A percentile compares a stretch with the other conserved stretches of the same genome.
Evolutionary conservation across 1,284 basidiomycete species (phyloP).

Genomic region (Pyrrhoderma lamaoense): DNA sequence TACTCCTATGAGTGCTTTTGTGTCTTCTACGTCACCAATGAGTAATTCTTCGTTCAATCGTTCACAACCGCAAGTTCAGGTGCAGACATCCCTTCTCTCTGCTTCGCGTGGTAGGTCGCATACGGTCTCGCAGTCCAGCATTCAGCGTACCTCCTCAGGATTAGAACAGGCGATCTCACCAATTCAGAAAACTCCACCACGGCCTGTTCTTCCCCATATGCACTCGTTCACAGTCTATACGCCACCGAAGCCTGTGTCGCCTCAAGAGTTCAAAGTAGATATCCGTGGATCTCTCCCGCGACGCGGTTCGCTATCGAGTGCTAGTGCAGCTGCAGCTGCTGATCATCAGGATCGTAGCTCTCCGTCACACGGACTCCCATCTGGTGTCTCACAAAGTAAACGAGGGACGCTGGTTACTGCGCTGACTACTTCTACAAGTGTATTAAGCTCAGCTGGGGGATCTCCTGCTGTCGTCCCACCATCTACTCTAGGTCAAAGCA

Average conservation of each 20-base stretch:
- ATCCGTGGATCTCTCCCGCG: conserved; percentile 8
- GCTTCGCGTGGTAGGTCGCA: neutral
- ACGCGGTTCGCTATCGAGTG: conserved; percentile 15
- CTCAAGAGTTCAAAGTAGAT: conserved; percentile 11
- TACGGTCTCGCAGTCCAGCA: no score
- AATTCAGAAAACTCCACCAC: conserved; percentile 6
- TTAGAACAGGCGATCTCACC: conserved; percentile 4
- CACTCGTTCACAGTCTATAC: conserved; percentile 10
- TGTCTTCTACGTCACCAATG: no score
- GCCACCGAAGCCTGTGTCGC: conserved; percentile 6
- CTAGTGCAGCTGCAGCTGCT: conserved; percentile 12
- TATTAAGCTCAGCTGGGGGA: neutral
- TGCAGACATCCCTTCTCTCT: conserved; percentile 7
- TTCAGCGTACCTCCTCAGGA: no score
- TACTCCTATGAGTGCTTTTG: neutral
- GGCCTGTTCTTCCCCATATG: conserved; percentile 14
- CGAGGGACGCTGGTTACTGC: no score
- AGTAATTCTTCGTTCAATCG: neutral
- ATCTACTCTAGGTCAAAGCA: neutral
- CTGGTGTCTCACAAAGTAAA: no score
- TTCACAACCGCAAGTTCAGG: neutral
- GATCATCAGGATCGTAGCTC: neutral
- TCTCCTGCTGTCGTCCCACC: conserved; percentile 3
- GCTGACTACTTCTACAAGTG: no score
- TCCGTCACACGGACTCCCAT: no score